Base-by-base conservation (phyloP, 805 yeast species). In the Cyberlindnera galapagoensis region DNA sequence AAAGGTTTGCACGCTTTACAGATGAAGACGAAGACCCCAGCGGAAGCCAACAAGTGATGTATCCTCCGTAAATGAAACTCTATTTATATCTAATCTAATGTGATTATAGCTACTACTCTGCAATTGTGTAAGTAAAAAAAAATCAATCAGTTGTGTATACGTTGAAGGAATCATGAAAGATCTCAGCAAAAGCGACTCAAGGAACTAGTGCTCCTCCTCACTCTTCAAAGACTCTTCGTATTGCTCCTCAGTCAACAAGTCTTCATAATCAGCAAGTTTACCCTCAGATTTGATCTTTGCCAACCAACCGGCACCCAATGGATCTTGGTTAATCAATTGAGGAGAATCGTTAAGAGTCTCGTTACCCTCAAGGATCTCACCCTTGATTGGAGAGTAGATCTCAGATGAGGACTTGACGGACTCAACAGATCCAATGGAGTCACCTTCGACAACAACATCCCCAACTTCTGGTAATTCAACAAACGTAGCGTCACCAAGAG, bases 401-500 rank as follows among this genome's bases (percentile, higher is more conserved):
- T 92, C 98, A 44, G 85, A 74, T 18, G 98, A 97, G 28, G 88
- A 75, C 63, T 92, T 92, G 51, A 92, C 98, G 26, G 87, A 74
- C 62, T 92, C 98, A 24, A 92, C 94, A 20, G 95, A 82, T 6
- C 97, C 97, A 54, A 92, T 66, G 10, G 90, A 66, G 42, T 86
- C 97, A 31, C 94, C 94, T 30, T 69, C 68, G 36, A 66, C 76
- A 35, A 80, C 67, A 19, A 53, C 63, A 24, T 68, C 71, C 24
- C 79, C 83, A 24, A 71, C 72, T 46, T 80, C 88, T 28, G 95
- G 94, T 47, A 90, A 69, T 62, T 92, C 98, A 38, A 88, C 80
- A 56, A 70, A 92, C 4, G 97, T 94, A 35, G 94, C 94, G 61
- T 92, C 98, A 27, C 98, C 98, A 40, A 92, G 73, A 7, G 97